Base-by-base conservation (phyloP, 345 rosid species). In the Alliaria petiolata region DNA sequence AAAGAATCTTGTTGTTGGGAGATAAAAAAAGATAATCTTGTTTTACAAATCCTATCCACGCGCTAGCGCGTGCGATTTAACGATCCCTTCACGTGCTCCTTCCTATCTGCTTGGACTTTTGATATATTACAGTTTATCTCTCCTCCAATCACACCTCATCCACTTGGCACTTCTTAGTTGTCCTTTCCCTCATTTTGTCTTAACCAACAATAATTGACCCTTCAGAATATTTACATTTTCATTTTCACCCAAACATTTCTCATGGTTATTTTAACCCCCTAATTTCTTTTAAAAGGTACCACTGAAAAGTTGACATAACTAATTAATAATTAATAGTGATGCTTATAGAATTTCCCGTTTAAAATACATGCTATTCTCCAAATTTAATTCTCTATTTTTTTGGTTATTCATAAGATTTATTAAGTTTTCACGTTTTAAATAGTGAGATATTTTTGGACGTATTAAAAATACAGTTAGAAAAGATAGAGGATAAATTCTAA, bases 1-100 rank as follows among this genome's bases (percentile, higher is more conserved):
- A n/a, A 44, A 53, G 51, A 64, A 64, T 72, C 58, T 73, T 72
- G 11, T 65, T 72, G 57, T 72, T 33, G 16, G 14, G 39, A 70
- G 19, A 58, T 11, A 28, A 33, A n/a, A n/a, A n/a, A 50, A 60
- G 49, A 69, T 57, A 69, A 50, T 39, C 22, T 62, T 62, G 44
- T 61, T 62, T 71, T 8, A 15, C 25, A 56, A 34, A 64, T 64
- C 17, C 2, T 72, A 35, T 72, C 65, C 34, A 69, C 64, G 56
- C 46, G 45, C 35, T 56, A 49, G 51, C 59, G 67, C 67, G 51
- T 70, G 75, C 45, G 31, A 54, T 71, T 35, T 20, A 34, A 71
- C 28, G 0, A 1, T 15, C 16, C 15, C 11, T 62, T 64, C 71
- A 72, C 65, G 58, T 56, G 65, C 8, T 26, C 8, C 28, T 35